Base-by-base conservation (phyloP, 2,329 filamentous ascomycete species). In the Nothophoma quercina region DNA sequence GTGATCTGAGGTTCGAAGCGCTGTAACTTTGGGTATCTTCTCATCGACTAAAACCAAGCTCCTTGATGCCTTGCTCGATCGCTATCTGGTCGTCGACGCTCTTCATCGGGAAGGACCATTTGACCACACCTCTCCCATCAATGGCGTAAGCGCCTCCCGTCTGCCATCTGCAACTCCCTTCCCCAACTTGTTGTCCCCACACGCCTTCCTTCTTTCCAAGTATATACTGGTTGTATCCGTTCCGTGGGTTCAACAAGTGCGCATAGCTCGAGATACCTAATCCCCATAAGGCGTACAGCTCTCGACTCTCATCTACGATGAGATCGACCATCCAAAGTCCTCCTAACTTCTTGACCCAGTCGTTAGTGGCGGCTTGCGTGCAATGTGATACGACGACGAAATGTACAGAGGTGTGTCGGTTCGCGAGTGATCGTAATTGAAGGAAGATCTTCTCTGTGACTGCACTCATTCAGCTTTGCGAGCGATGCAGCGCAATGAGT, bases 361-460 rank as follows among this genome's bases (percentile, higher is more conserved):
- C 82, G 29, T 77, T 70, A 1, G 84, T 86, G 23, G 84, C 83
- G 18, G 78, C 74, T 4, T 75, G 69, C 7, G 83, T 85, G 30
- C 84, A 81, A 72, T 87, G 84, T 19, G 83, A 86, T 42, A 86
- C 76, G 57, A 84, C 83, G 49, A 86, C 75, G 73, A 83, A 86
- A 51, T 77, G 78, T 9, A 86, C 73, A 33, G 73, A 72, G 43
- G 78, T 73, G 60, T 83, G 76, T 42, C 79, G 79, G 68, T 81
- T 82, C 10, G 83, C 78, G 51, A 86, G 76, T 34, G 80, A 74
- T 42, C 83, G 82, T 46, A 86, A 77, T 55, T 78, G 74, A 53
- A 85, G 74, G 64, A 86, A 86, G 5, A 82, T 80, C 60, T 84
- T 72, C 51, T 73, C 65, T 26, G 68, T 68, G 51, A 73, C 71